phyloP scores from a whole-genome alignment of 352 stramenopile species.

The Pythium biforme region DNA sequence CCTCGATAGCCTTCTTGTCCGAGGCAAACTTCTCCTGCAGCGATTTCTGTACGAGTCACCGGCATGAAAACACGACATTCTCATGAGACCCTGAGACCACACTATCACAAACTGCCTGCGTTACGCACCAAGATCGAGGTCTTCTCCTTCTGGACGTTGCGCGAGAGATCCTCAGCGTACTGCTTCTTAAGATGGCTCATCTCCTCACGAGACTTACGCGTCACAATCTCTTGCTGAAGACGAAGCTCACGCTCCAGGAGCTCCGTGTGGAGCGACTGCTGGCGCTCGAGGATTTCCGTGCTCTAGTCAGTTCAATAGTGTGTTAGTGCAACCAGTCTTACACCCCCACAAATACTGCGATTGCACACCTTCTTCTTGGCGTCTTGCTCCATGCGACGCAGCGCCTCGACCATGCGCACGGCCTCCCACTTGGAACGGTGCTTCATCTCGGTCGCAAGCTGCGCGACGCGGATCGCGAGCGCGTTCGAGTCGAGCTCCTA shows the following conservation, averaged over 20 bases:
- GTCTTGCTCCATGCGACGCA: conserved; percentile 79
- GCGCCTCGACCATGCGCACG: conserved; percentile 65
- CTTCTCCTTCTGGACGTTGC: conserved; percentile 61
- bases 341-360: background rate
- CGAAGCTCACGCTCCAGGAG: conserved; percentile 71
- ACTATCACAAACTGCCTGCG: no score
- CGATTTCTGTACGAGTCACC: conserved; percentile 46
- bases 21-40: conserved; percentile 55
- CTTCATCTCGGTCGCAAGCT: conserved; percentile 86
- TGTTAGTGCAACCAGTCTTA: background rate
- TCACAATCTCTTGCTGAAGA: conserved; percentile 68
- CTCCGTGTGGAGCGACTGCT: conserved; percentile 76
- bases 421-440: conserved; percentile 85
- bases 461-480: conserved; percentile 72
- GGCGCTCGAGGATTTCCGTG: conserved; percentile 51
- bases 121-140: conserved; percentile 38
- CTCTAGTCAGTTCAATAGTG: conserved; percentile 28
- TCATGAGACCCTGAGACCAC: no score
- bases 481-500: conserved; percentile 68
- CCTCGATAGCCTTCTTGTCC: conserved; percentile 65
- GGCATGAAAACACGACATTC: no score
- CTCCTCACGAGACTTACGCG: conserved; percentile 58
- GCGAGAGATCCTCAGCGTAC: conserved; percentile 55
- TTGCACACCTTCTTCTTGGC: conserved; percentile 57
- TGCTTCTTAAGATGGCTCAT: conserved; percentile 63